Conservation (phyloP, 2,329 filamentous ascomycete species). For the Bipolaris zeicola region DNA sequence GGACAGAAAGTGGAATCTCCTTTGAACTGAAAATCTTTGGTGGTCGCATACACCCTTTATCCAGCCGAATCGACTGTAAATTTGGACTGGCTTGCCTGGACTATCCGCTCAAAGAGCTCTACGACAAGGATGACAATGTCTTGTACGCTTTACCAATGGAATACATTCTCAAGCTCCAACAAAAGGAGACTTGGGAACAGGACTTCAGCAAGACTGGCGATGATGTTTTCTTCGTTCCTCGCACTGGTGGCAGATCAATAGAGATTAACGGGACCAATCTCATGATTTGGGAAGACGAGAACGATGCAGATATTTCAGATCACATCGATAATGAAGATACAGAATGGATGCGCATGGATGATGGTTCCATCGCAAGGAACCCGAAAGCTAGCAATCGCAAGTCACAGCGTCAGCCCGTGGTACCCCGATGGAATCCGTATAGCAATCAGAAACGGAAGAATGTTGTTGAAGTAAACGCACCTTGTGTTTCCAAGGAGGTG, state of each 20-base stretch:
- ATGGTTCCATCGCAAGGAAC: constrained; percentile 47
- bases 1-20: constrained; percentile 48
- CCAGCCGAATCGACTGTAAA: constrained; percentile 47
- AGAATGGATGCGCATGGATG: constrained; percentile 45
- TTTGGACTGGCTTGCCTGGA: constrained; percentile 46
- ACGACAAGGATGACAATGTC: constrained; percentile 47
- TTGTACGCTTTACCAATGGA: constrained; percentile 49
- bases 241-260: constrained; percentile 44
- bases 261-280: constrained; percentile 48
- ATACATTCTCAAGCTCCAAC: constrained; percentile 46
- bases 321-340: constrained; percentile 46
- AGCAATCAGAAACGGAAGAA: constrained; percentile 37
- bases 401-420: constrained; percentile 30
- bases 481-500: constrained; percentile 31
- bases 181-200: constrained; percentile 46
- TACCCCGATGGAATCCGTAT: constrained; percentile 44
- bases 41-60: constrained; percentile 47
- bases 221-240: constrained; percentile 45
- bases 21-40: constrained; percentile 49
- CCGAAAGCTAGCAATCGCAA: constrained; percentile 43
- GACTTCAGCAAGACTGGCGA: constrained; percentile 33
- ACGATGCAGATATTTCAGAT: constrained; percentile 46
- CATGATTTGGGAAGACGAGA: constrained; percentile 50
- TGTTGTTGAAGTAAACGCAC: constrained; percentile 21
- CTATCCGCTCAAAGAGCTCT: constrained; percentile 44